These are phyloP conservation scores for Usnea hakonensis DNA, from an alignment of 495 filamentous ascomycete genomes.

Conservation along the genomic window DNA sequence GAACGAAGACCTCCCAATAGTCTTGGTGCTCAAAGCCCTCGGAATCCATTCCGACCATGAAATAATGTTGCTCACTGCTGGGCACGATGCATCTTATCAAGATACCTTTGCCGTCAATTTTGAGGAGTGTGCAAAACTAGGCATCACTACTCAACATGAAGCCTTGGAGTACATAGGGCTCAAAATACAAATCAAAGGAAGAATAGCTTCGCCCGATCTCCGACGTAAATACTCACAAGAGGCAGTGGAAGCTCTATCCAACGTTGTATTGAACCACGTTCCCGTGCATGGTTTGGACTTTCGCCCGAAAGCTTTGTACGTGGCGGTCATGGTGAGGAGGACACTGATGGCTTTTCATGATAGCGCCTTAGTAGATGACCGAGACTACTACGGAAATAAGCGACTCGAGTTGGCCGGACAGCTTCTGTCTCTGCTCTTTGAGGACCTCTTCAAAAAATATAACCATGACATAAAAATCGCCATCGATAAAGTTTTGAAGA, in stretches of 20 bases:
- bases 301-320: slow-evolving; percentile 87
- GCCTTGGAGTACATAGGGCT: slow-evolving; percentile 84
- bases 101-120: slow-evolving; percentile 93
- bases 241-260: slow-evolving; percentile 82
- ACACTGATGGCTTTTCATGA: slow-evolving; percentile 91
- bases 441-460: slow-evolving; percentile 95
- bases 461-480: slow-evolving; percentile 77
- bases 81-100: slow-evolving; percentile 76
- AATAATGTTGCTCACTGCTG: slow-evolving; percentile 80
- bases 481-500: slow-evolving; percentile 89
- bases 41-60: slow-evolving; percentile 91
- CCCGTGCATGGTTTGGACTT: slow-evolving; percentile 85
- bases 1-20: slow-evolving; percentile 84
- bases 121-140: slow-evolving; percentile 74
- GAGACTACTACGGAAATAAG: slow-evolving; percentile 98
- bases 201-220: slow-evolving; percentile 39
- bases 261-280: slow-evolving; percentile 87
- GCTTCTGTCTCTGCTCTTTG: slow-evolving; percentile 89
- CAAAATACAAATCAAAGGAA: slow-evolving; percentile 74
- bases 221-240: slow-evolving; percentile 73
- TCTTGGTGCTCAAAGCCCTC: slow-evolving; percentile 85
- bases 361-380: slow-evolving; percentile 79
- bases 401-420: slow-evolving; percentile 89
- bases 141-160: slow-evolving; percentile 85
- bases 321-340: slow-evolving; percentile 91